Base-by-base conservation (phyloP, 2,329 filamentous ascomycete genomes). In the Pleurostoma richardsiae region DNA sequence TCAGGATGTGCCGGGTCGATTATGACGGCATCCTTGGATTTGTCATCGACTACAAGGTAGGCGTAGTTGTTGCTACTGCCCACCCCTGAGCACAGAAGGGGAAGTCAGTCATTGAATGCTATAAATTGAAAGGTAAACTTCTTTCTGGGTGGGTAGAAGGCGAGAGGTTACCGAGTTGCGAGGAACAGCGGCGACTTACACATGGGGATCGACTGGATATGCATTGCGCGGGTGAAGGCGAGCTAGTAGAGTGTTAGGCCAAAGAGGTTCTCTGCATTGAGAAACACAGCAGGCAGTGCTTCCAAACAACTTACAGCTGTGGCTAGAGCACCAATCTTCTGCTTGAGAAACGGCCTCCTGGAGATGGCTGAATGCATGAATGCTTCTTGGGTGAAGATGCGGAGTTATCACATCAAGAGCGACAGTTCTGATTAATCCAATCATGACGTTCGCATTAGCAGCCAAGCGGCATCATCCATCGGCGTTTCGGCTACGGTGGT, bases 201-300 rank as follows among this genome's bases (percentile, higher is more conserved):
- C 87, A 94, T 92, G 48, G 88, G 87, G 69, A 94, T 92, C 56
- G 86, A 87, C 69, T 88, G 80, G 71, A 92, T 86, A 80, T 92
- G 87, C 88, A 94, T 94, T 55, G 71, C 70, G 70, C 77, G 76
- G 45, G 59, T 48, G 48, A 53, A 54, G 44, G 58, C 54, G 48
- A 59, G 59, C 66, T 69, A 51, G 42, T 47, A 48, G 44, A 52
- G 49, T 11, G 10, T 39, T n/a, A 19, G 5, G 26, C n/a, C 27
- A 27, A 30, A 28, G 11, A 30, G 11, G 28, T 6, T 42, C 41
- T 42, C 10, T 42, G 19, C 8, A 36, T n/a, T 36, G 8, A 36
- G 19, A 19, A 19, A 19, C 19, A 19, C 19, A 19, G 19, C 19
- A 19, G 19, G 19, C 19, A 19, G 19, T 19, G 19, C 19, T 19